These are phyloP conservation scores for Rhizophagus sp. DNA, from an alignment of 192 early-diverging fungal species.

Conservation along the genomic window DNA sequence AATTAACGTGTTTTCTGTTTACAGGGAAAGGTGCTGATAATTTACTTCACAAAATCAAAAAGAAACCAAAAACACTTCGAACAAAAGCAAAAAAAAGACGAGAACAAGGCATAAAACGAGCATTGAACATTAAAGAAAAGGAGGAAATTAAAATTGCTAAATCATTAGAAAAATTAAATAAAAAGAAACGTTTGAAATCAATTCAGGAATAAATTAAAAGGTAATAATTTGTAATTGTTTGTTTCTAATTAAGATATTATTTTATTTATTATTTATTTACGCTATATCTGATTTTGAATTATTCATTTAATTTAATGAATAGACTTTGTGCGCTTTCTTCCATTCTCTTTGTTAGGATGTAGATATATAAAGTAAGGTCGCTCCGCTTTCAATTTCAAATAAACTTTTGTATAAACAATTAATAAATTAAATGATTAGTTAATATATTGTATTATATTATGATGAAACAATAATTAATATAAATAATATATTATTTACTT, in stretches of 20 bases:
- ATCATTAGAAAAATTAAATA: not conserved
- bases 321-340: constrained; percentile 28
- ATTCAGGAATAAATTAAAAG: not conserved
- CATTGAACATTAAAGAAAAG: constrained; percentile 3
- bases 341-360: not conserved
- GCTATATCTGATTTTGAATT: not conserved
- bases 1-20: not conserved
- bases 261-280: not conserved
- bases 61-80: not conserved
- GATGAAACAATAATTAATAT: not conserved
- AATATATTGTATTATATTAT: too few relatives aligned
- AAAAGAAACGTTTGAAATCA: not conserved
- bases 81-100: constrained; percentile 18
- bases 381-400: constrained; percentile 23
- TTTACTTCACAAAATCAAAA: constrained; percentile 14
- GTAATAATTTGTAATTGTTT: not conserved
- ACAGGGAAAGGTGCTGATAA: constrained; percentile 1
- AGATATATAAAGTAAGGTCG: not conserved
- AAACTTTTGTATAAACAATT: not conserved
- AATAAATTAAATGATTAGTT: not conserved
- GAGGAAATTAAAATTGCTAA: not conserved
- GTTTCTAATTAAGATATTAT: not conserved
- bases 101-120: not conserved
- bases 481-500: constrained; percentile 18
- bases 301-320: not conserved